Percentiles rank a stretch among this genome's conserved stretches.
phyloP scores from a whole-genome alignment of 1,139 yeast species.

The Yamadazyma epiphylla region DNA sequence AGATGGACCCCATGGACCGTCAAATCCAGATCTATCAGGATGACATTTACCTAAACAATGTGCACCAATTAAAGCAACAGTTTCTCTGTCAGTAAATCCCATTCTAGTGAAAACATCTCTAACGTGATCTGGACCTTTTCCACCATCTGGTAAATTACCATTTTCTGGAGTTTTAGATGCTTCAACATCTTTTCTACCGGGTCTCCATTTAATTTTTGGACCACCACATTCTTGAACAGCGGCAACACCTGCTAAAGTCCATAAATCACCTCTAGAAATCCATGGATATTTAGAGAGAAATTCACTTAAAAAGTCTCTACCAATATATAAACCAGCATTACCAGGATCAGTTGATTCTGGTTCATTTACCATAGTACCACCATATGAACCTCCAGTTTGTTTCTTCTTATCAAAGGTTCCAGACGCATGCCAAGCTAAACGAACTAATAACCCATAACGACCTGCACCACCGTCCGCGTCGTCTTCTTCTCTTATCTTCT shows the following conservation, averaged over 20 bases:
- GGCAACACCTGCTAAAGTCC: constrained; percentile 82
- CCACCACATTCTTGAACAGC: constrained; percentile 87
- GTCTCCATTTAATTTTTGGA: constrained; percentile 83
- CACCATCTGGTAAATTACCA: constrained; percentile 80
- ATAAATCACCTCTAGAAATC: constrained; percentile 83
- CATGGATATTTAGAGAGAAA: constrained; percentile 64
- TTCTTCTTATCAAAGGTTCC: constrained; percentile 64
- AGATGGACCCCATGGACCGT: constrained; percentile 95
- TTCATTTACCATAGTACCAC: constrained; percentile 75
- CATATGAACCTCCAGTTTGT: constrained; percentile 72
- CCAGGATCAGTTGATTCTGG: constrained; percentile 69
- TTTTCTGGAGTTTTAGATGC: constrained; percentile 50
- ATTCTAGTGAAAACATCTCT: constrained; percentile 62
- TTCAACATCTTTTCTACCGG: constrained; percentile 53
- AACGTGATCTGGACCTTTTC: constrained; percentile 65
- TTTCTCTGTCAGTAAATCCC: constrained; percentile 80
- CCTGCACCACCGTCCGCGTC: constrained; percentile 74
- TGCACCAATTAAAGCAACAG: constrained; percentile 85
- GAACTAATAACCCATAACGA: constrained; percentile 56
- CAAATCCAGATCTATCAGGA: constrained; percentile 63
- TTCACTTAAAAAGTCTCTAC: constrained; percentile 61
- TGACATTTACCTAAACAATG: constrained; percentile 85
- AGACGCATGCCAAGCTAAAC: constrained; percentile 75
- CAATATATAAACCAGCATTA: constrained; percentile 69
- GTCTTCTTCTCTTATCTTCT: constrained; percentile 68